phyloP scores from a whole-genome alignment of 345 rosid genomes.

The Passiflora organensis region DNA sequence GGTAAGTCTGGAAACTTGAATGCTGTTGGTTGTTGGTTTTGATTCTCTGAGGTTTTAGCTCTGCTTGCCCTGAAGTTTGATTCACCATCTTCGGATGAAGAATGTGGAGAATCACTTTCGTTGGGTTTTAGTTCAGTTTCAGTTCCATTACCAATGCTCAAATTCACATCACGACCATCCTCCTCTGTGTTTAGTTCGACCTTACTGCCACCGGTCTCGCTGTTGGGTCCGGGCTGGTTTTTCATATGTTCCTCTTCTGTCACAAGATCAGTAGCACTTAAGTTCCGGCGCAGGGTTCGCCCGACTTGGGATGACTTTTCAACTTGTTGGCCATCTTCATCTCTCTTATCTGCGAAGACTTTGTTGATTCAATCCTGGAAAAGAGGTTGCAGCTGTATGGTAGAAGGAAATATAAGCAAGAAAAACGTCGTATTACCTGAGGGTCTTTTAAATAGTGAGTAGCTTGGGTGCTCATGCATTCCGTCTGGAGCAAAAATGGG shows the following conservation, averaged over 20 bases:
- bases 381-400: background rate
- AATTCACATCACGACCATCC: slow-evolving; percentile 11
- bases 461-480: slow-evolving; percentile 26
- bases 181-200: slow-evolving; percentile 8
- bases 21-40: slow-evolving; percentile 20
- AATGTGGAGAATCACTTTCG: slow-evolving; percentile 25
- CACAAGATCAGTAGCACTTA: slow-evolving; percentile 23
- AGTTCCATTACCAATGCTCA: slow-evolving; percentile 20
- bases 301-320: slow-evolving; percentile 21
- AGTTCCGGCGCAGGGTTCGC: slow-evolving; percentile 4
- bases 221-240: slow-evolving; percentile 6
- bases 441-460: slow-evolving; percentile 7
- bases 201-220: slow-evolving; percentile 3
- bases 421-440: background rate
- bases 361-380: background rate
- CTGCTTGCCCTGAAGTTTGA: slow-evolving; percentile 13
- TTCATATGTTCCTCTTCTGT: slow-evolving; percentile 15
- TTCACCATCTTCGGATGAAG: slow-evolving; percentile 32
- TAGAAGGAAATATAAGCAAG: background rate
- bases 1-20: slow-evolving; percentile 18
- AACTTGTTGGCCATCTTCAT: slow-evolving; percentile 19
- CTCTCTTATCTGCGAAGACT: slow-evolving; percentile 32
- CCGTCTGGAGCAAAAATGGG: slow-evolving; percentile 25
- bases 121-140: slow-evolving; percentile 30
- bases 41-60: slow-evolving; percentile 15